Percentiles rank a stretch among this genome's conserved stretches.
These are phyloP conservation scores for Aspergillus carbonarius DNA, from an alignment of 2,329 filamentous ascomycete species.

Conservation along the genomic window DNA sequence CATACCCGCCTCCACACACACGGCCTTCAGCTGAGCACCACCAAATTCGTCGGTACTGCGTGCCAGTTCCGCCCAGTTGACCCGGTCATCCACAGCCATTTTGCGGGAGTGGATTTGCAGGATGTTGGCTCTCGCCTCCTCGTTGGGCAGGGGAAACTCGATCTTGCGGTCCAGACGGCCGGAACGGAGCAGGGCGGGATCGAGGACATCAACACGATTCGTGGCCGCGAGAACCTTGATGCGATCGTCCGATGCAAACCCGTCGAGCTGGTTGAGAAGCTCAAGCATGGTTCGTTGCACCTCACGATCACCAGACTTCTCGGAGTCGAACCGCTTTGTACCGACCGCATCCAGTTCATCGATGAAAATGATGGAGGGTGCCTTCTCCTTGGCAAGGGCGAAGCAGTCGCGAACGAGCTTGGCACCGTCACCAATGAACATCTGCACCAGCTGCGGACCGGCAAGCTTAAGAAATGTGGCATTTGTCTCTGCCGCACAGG, in stretches of 20 bases:
- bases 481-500: conserved; percentile 95
- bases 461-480: conserved; percentile 98
- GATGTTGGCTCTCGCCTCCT: conserved; percentile 96
- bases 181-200: conserved; percentile 85
- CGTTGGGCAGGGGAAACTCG: conserved; percentile 96
- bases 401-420: conserved; percentile 98
- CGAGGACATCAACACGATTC: conserved; percentile 90
- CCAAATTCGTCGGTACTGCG: conserved; percentile 98
- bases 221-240: conserved; percentile 96
- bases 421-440: conserved; percentile 98
- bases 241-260: conserved; percentile 92
- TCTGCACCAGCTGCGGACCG: conserved; percentile 95
- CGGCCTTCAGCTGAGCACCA: conserved; percentile 95
- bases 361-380: conserved; percentile 98
- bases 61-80: conserved; percentile 96
- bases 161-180: conserved; percentile 95
- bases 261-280: conserved; percentile 95
- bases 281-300: conserved; percentile 99
- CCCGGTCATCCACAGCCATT: conserved; percentile 89
- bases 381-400: conserved; percentile 96
- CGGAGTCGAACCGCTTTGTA: conserved; percentile 97
- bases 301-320: conserved; percentile 96
- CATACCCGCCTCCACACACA: conserved; percentile 99
- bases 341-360: conserved; percentile 98
- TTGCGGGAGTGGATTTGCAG: conserved; percentile 96